Evolutionary conservation across 1,139 yeast genomes (phyloP), one percentile per base, ranked within the genome.

Genomic region (Williopsis jadinii): DNA sequence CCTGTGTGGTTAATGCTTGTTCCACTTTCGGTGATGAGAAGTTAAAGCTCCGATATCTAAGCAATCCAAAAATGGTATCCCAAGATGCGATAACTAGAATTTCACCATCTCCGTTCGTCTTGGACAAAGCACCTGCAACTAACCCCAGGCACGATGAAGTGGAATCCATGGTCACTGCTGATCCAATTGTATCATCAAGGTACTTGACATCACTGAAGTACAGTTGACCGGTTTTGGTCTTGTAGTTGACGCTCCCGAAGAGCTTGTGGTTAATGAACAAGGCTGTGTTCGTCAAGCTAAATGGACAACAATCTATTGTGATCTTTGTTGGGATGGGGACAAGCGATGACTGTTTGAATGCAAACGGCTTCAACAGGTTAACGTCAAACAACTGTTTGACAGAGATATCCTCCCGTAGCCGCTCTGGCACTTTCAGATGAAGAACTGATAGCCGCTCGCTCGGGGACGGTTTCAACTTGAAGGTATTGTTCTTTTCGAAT

Each of bases 111-210:
- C 84, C 84, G 46, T 75, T 71, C 11, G 46, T 38, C 54, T 78
- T 78, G 13, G 64, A 54, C 19, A 80, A 47, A 38, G 63, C 62
- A 0, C 86, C 84, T 42, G 70, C 59, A 0, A 81, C 70, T 31
- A 82, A 53, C 0, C 88, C 90, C 3, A 76, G 40, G 0, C 70
- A 58, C 2, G 37, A 37, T 3, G 14, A 11, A 2, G 26, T 9
- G 3, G 32, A 35, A 0, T 50, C 45, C 2, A 46, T n/a, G 14
- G 46, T 54, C 1, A 67, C 83, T 3, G 71, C 46, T 0, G 80
- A 84, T 1, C 88, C 88, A n/a, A 70, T 67, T 73, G 77, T 77
- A 46, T 82, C 81, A 38, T 80, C 87, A 43, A 82, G 55, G 51
- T 70, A 82, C 48, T 74, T 68, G 3, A 70, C 57, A 53, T 82